These are phyloP conservation scores for Domatiomyces globalis DNA, from an alignment of 2,329 filamentous ascomycete species.

Conservation along the genomic window DNA sequence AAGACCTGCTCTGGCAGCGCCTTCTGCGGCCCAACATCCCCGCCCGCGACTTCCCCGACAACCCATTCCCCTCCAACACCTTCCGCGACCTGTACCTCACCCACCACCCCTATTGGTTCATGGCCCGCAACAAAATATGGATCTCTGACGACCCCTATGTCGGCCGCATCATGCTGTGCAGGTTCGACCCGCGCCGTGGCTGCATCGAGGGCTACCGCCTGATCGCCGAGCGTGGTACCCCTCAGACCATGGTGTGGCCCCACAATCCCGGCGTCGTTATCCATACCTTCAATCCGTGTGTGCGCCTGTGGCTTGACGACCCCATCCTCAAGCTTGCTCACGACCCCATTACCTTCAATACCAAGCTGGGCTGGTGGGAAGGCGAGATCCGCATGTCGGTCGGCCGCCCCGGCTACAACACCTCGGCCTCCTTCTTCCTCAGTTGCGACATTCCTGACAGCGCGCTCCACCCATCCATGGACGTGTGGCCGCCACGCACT, in stretches of 20 bases:
- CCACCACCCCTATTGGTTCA: slow-evolving; percentile 73
- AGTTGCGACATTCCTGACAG: slow-evolving; percentile 37
- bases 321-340: slow-evolving; percentile 49
- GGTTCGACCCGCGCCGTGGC: slow-evolving; percentile 58
- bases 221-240: slow-evolving; percentile 46
- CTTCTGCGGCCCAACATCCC: slow-evolving; percentile 57
- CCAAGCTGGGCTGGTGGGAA: slow-evolving; percentile 17
- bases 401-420: slow-evolving; percentile 13
- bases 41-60: slow-evolving; percentile 34
- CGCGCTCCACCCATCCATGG: slow-evolving; percentile 26
- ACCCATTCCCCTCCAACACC: slow-evolving; percentile 41
- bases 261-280: slow-evolving; percentile 53
- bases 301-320: slow-evolving; percentile 59
- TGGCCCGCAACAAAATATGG: slow-evolving; percentile 69
- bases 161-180: slow-evolving; percentile 61
- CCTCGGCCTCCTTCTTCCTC: slow-evolving; percentile 46
- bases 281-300: slow-evolving; percentile 54
- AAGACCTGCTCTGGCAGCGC: slow-evolving; percentile 58
- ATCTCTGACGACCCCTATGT: slow-evolving; percentile 61
- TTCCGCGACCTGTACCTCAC: slow-evolving; percentile 60
- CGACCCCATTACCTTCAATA: slow-evolving; percentile 10
- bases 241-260: slow-evolving; percentile 49
- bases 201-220: slow-evolving; percentile 72
- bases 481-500: slow-evolving; percentile 61
- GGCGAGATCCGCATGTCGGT: slow-evolving; percentile 36